phyloP scores from a whole-genome alignment of 2,329 filamentous ascomycete genomes.

The Macrophomina pseudophaseolina region DNA sequence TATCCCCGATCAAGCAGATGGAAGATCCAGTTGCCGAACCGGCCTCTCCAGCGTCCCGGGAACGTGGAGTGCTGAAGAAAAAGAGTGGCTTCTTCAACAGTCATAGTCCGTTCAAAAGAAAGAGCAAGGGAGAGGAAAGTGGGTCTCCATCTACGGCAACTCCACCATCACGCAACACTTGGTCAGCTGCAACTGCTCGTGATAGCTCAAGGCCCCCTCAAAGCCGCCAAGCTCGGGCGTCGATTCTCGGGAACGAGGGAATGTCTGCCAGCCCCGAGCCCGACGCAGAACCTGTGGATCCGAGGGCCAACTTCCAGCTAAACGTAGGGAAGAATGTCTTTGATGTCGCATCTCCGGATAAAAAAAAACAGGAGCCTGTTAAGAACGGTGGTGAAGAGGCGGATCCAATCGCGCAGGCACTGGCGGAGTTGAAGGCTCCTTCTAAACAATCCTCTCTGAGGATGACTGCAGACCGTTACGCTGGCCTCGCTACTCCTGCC shows the following conservation, averaged over 20 bases:
- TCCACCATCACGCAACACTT: conserved; percentile 57
- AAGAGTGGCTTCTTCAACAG: conserved; percentile 91
- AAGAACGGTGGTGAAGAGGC: conserved; percentile 60
- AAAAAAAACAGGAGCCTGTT: conserved; percentile 43
- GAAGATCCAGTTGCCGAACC: conserved; percentile 34
- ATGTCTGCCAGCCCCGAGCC: conserved; percentile 34
- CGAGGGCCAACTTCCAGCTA: conserved; percentile 87
- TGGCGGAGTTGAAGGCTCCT: conserved; percentile 90
- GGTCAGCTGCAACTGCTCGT: conserved; percentile 52
- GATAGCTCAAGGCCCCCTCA: conserved; percentile 48
- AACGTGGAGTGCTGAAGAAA: conserved; percentile 66
- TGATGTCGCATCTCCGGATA: conserved; percentile 80
- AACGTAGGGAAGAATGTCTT: conserved; percentile 97
- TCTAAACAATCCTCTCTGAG: conserved; percentile 79
- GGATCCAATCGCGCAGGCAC: conserved; percentile 89
- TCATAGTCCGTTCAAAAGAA: conserved; percentile 88
- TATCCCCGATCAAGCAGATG: conserved; percentile 72
- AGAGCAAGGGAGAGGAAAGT: conserved; percentile 82
- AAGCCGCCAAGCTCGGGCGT: conserved; percentile 36
- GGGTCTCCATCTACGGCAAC: conserved; percentile 49
- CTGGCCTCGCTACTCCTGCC: conserved; percentile 72
- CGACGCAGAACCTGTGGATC: conserved; percentile 81
- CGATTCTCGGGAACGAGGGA: conserved; percentile 35
- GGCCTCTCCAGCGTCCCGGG: conserved; percentile 62
- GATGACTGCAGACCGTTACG: conserved; percentile 95